Evolutionary conservation across 148 eudicot species (phyloP), one percentile per base, ranked within the genome.

Genomic region (Oxyria digyna): DNA sequence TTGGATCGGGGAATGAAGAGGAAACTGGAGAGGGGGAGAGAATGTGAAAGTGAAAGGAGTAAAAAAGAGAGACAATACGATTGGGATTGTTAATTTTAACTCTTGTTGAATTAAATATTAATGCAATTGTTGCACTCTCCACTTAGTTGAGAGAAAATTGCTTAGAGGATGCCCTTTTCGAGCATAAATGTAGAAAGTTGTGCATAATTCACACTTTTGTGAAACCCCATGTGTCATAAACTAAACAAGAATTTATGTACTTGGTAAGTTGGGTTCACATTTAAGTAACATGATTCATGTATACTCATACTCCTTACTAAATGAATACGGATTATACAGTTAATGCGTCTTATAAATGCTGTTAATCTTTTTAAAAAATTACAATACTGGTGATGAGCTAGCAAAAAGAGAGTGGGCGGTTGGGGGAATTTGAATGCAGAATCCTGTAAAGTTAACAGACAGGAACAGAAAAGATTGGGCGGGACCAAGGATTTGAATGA

Each of bases 401-500:
- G 52, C 9, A 21, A 18, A 46, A 17, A 46, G 23, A n/a, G 23
- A 46, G 6, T 46, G 52, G 31, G 62, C 31, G 24, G 62, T 54
- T 54, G 62, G 62, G 24, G 17, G 62, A 24, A 54, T 54, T 54
- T 54, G 31, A 52, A 52, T 52, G 62, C 9, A 23, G 15, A 23
- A 24, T 8, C 14, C 14, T 52, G 62, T 52, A 49, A 43, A 49
- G 41, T 38, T 33, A 38, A 38, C 41, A 38, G 62, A 24, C 62
- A 52, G 29, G 9, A 52, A 52, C 29, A 24, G 29, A 20, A n/a
- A n/a, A 21, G 62, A 52, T 52, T 52, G 31, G 8, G 64, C 64
- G 64, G 64, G 64, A 57, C 18, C 8, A 29, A 57, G 64, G 35
- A 57, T 57, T 57, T 57, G 65, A 59, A 59, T 59, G 65, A 59